These are phyloP conservation scores for Pisolithus sp. DNA, from an alignment of 768 basidiomycete genomes.

Conservation along the genomic window DNA sequence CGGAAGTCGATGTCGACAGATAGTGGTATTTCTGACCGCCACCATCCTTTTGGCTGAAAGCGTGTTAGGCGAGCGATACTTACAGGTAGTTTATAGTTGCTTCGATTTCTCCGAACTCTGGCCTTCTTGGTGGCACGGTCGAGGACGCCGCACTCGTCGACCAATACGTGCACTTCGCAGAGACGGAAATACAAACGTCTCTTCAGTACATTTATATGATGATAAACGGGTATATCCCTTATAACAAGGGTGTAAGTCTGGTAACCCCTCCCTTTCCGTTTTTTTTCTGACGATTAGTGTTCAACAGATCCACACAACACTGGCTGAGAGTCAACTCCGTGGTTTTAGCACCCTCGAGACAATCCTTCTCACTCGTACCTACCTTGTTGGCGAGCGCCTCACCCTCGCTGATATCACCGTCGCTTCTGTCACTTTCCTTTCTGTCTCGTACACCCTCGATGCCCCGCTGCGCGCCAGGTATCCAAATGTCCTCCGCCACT, in stretches of 20 bases:
- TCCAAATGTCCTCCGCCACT: slow-evolving; percentile 76
- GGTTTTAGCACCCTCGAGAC: slow-evolving; percentile 64
- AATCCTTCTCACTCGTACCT: slow-evolving; percentile 75
- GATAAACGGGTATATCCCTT: slow-evolving; percentile 50
- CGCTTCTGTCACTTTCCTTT: slow-evolving; percentile 52
- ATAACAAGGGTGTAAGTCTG: slow-evolving; percentile 72
- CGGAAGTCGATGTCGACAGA: slow-evolving; percentile 59
- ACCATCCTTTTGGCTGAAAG: neutral
- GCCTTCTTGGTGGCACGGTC: slow-evolving; percentile 58
- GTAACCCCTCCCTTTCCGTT: neutral
- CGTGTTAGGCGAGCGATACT: neutral
- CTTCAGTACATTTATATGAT: slow-evolving; percentile 36
- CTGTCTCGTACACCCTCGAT: slow-evolving; percentile 56
- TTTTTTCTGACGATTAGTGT: neutral
- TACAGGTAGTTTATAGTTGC: slow-evolving; percentile 51
- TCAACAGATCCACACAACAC: slow-evolving; percentile 49
- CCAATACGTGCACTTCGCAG: slow-evolving; percentile 78
- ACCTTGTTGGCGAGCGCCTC: slow-evolving; percentile 90
- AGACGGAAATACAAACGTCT: slow-evolving; percentile 50
- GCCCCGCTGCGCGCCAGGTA: slow-evolving; percentile 55
- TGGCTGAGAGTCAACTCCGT: slow-evolving; percentile 48
- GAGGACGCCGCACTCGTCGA: slow-evolving; percentile 73
- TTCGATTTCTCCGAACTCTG: slow-evolving; percentile 65
- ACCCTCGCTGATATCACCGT: slow-evolving; percentile 83
- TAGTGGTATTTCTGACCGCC: slow-evolving; percentile 7